These are phyloP conservation scores for Fraxinus americana DNA, from an alignment of 257 asterid species.

Conservation along the genomic window DNA sequence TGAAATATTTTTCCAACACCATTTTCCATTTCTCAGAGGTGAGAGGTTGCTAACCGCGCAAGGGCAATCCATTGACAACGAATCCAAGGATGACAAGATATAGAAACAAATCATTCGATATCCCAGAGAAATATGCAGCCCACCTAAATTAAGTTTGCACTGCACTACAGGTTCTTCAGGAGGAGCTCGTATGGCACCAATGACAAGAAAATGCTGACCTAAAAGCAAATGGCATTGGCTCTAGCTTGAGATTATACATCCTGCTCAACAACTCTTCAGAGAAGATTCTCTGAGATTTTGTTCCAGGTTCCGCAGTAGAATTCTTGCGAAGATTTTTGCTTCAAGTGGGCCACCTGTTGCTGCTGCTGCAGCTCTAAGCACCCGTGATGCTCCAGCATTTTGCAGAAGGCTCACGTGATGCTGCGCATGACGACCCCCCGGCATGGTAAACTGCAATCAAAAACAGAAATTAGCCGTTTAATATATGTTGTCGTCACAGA, in stretches of 20 bases:
- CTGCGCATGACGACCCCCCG: constrained; percentile 70
- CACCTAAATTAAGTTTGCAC: too few species aligned
- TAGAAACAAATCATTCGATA: too few species aligned
- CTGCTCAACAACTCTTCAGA: constrained; percentile 22
- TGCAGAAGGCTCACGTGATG: constrained; percentile 78
- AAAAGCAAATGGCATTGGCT: too few species aligned
- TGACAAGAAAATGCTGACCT: neutral
- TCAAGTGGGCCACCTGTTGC: constrained; percentile 64
- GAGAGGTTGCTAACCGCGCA: too few species aligned
- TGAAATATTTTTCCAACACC: neutral
- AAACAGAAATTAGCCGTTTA: neutral
- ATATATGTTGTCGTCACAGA: too few species aligned
- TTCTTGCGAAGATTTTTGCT: constrained; percentile 73
- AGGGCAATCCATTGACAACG: too few species aligned
- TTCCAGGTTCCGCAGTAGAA: constrained; percentile 72
- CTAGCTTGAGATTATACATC: neutral
- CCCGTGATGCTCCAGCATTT: constrained; percentile 66
- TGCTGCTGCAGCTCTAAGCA: constrained; percentile 77
- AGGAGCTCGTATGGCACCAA: too few species aligned
- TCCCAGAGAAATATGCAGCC: neutral
- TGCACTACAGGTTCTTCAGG: too few species aligned
- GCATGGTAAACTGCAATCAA: constrained; percentile 58
- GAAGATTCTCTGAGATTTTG: constrained; percentile 38
- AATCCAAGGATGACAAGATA: too few species aligned
- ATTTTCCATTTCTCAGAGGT: too few species aligned